Evolutionary conservation across 305 asterid genomes (phyloP).

Genomic region (Fraxinus greggii): DNA sequence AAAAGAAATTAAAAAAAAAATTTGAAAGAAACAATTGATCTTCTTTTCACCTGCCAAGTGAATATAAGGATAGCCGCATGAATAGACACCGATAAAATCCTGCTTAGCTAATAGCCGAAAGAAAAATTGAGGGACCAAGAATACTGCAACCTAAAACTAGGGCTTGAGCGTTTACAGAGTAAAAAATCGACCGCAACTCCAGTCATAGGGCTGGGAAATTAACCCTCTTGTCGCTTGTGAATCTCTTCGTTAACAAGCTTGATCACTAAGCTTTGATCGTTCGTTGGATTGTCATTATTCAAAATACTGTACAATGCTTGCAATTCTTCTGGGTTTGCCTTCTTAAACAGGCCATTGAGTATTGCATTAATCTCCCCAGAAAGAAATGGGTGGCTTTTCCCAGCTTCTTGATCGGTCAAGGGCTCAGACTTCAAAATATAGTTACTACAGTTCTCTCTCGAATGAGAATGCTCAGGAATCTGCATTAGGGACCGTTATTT

Average conservation of each 20-base stretch:
- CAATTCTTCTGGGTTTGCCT: conserved; percentile 64
- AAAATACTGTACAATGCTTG: conserved; percentile 42
- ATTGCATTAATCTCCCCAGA: conserved; percentile 29
- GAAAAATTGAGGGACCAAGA: conserved; percentile 6
- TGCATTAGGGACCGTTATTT: conserved; percentile 68
- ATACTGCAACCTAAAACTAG: conserved; percentile 26
- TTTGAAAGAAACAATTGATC: not conserved
- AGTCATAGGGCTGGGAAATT: conserved; percentile 12
- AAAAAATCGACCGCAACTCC: not conserved
- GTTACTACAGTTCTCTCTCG: conserved; percentile 27
- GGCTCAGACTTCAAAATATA: conserved; percentile 33
- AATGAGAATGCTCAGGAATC: conserved; percentile 41
- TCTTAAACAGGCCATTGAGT: conserved; percentile 56
- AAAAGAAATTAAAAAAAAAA: too few relatives aligned
- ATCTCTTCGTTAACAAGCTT: conserved; percentile 51
- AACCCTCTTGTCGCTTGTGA: conserved; percentile 32
- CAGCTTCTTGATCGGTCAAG: conserved; percentile 30
- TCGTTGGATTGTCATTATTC: conserved; percentile 27
- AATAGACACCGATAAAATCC: not conserved
- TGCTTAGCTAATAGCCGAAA: not conserved
- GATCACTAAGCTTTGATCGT: conserved; percentile 42
- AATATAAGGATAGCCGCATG: not conserved
- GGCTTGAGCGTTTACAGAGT: conserved; percentile 24
- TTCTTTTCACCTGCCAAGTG: not conserved
- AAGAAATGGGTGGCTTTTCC: conserved; percentile 16